A percentile compares a stretch with the other conserved stretches of the same genome.
Evolutionary conservation across 75 land plant genomes (phyloP).

Genomic region (Ceratopteris richardii): DNA sequence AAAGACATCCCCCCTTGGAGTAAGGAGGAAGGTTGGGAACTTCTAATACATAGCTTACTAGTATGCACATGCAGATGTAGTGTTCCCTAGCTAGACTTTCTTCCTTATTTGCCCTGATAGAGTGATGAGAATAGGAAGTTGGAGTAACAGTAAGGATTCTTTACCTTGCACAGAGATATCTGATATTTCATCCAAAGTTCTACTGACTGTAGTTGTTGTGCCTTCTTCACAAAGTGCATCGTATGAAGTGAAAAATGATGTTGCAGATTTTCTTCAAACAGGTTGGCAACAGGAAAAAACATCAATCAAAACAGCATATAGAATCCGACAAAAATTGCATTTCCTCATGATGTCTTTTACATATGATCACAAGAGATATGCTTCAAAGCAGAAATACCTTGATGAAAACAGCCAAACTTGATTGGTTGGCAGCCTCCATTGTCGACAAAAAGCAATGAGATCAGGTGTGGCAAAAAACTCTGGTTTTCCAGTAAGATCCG

Average conservation of each 20-base stretch:
- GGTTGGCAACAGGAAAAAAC: no score
- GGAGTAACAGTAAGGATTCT: neutral
- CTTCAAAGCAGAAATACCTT: constrained; percentile 2
- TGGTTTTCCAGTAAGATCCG: constrained; percentile 82
- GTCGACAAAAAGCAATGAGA: constrained; percentile 78
- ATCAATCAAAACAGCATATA: no score
- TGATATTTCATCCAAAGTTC: constrained; percentile 78
- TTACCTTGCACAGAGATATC: constrained; percentile 91
- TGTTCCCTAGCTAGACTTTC: no score
- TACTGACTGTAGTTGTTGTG: constrained; percentile 68
- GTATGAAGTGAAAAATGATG: constrained; percentile 87
- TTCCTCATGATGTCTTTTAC: no score
- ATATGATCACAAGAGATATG: no score
- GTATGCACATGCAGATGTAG: no score
- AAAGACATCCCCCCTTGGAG: no score
- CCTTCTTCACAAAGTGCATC: constrained; percentile 98
- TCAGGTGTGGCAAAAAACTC: constrained; percentile 89
- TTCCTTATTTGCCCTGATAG: no score
- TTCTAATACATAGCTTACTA: no score
- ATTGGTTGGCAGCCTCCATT: constrained; percentile 95
- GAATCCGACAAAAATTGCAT: no score
- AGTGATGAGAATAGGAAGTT: no score
- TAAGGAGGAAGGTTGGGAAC: no score
- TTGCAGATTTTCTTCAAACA: constrained; percentile 67
- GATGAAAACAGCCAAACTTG: constrained; percentile 93